Percentiles rank a stretch among this genome's conserved stretches.
Evolutionary conservation across 192 early-diverging fungal species (phyloP).

Genomic region (Jimgerdemannia lactiflua): DNA sequence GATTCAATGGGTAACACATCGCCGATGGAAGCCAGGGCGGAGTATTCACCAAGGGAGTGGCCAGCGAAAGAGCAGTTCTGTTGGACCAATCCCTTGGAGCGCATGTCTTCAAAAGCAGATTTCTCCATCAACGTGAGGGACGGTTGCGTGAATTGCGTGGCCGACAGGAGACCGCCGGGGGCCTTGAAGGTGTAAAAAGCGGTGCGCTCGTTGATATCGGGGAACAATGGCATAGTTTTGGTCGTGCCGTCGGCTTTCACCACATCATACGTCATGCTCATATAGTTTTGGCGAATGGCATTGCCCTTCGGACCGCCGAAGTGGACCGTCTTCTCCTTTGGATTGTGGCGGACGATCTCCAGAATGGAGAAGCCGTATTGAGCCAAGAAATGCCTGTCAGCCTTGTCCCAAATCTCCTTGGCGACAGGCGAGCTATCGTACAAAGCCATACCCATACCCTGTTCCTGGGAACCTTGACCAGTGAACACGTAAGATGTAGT

Average conservation of each 20-base stretch:
- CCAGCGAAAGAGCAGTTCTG: slow-evolving; percentile 83
- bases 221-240: slow-evolving; percentile 84
- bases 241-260: slow-evolving; percentile 71
- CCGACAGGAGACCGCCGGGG: slow-evolving; percentile 81
- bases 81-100: slow-evolving; percentile 83
- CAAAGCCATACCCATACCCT: slow-evolving; percentile 95
- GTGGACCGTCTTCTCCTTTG: slow-evolving; percentile 77
- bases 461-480: slow-evolving; percentile 95
- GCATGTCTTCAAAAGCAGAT: slow-evolving; percentile 89
- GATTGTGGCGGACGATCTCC: slow-evolving; percentile 88
- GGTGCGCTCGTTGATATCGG: slow-evolving; percentile 71
- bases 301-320: slow-evolving; percentile 87
- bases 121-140: slow-evolving; percentile 89
- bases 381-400: slow-evolving; percentile 81
- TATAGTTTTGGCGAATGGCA: slow-evolving; percentile 79
- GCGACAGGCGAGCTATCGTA: slow-evolving; percentile 81
- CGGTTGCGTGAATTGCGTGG: slow-evolving; percentile 97
- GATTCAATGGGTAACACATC: slow-evolving; percentile 83
- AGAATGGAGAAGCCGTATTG: slow-evolving; percentile 89
- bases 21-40: slow-evolving; percentile 85
- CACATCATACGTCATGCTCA: slow-evolving; percentile 89
- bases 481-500: slow-evolving; percentile 92
- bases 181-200: slow-evolving; percentile 79
- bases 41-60: slow-evolving; percentile 96
- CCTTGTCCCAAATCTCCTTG: slow-evolving; percentile 87